Conservation (phyloP, 2,329 filamentous ascomycete species). For the Rhytidhysteron rufulum region DNA sequence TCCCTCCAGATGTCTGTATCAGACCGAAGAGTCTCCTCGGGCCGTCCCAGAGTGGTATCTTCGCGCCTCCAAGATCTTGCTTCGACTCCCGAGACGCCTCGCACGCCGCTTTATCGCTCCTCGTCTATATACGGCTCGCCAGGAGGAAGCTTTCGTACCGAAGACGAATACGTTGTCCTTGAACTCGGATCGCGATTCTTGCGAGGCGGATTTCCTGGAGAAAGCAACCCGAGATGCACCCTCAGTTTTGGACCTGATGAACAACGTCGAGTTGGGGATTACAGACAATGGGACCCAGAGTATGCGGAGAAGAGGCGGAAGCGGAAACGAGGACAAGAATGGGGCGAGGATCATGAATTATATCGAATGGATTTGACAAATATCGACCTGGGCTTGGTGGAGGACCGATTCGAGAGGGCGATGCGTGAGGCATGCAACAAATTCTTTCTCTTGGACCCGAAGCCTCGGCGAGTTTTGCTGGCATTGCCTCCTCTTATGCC, state of each 20-base stretch:
- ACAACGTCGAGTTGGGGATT: conserved; percentile 76
- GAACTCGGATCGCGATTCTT: conserved; percentile 79
- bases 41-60: conserved; percentile 26
- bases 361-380: conserved; percentile 73
- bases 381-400: conserved; percentile 72
- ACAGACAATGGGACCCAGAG: conserved; percentile 63
- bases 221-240: conserved; percentile 67
- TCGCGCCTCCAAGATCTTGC: conserved; percentile 33
- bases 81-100: conserved; percentile 31
- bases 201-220: conserved; percentile 81
- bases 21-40: conserved; percentile 30
- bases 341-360: conserved; percentile 66
- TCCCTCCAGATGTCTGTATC: too few species aligned
- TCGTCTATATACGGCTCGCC: conserved; percentile 58
- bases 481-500: conserved; percentile 75
- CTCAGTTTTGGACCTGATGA: conserved; percentile 71
- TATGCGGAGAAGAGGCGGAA: conserved; percentile 49
- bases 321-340: conserved; percentile 48
- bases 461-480: conserved; percentile 69
- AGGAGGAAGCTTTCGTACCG: conserved; percentile 51
- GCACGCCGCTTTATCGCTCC: conserved; percentile 53
- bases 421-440: conserved; percentile 79
- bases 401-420: conserved; percentile 81
- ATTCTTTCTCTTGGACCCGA: conserved; percentile 68
- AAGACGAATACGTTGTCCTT: conserved; percentile 81